phyloP scores from a whole-genome alignment of 208 protist species.

The Herpetomonas samuelpessoai region DNA sequence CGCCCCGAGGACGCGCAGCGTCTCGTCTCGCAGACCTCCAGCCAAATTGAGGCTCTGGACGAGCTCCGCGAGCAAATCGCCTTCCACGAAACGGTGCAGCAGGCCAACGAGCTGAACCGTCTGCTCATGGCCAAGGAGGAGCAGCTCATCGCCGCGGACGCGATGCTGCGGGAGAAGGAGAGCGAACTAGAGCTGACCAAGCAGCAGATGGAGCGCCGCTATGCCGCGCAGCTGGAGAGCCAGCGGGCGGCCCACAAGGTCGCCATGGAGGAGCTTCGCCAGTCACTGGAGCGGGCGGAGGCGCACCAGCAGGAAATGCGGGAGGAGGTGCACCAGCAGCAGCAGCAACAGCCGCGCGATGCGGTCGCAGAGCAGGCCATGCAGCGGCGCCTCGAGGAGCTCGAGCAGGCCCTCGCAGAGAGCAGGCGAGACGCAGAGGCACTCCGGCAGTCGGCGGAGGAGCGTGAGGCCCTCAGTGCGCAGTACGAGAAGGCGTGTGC shows the following conservation, averaged over 20 bases:
- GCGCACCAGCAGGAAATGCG: not conserved
- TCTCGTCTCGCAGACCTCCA: not conserved
- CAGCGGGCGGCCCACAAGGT: slow-evolving; percentile 9
- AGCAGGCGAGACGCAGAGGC: not conserved
- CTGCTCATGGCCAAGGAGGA: slow-evolving; percentile 19
- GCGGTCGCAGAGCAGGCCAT: not conserved
- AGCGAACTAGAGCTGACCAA: slow-evolving; percentile 3
- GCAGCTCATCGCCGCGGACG: slow-evolving; percentile 12
- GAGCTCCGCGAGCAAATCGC: slow-evolving; percentile 7
- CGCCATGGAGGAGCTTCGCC: slow-evolving; percentile 13
- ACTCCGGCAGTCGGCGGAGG: not conserved
- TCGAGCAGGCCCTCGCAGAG: not conserved
- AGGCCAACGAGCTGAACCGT: slow-evolving; percentile 11
- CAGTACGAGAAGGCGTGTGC: not conserved
- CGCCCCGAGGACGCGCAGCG: not conserved
- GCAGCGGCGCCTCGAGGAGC: not conserved
- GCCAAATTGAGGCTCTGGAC: not conserved
- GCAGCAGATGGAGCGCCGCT: slow-evolving; percentile 4
- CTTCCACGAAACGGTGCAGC: slow-evolving; percentile 7
- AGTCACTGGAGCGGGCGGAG: slow-evolving; percentile 3
- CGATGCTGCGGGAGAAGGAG: slow-evolving; percentile 9
- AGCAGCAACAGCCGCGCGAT: not conserved
- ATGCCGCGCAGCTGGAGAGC: slow-evolving; percentile 4
- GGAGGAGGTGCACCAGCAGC: not conserved
- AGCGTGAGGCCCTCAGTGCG: no score